Evolutionary conservation across 257 asterid genomes (phyloP), one percentile per base, ranked within the genome.

Genomic region (Scutellaria galericulata): DNA sequence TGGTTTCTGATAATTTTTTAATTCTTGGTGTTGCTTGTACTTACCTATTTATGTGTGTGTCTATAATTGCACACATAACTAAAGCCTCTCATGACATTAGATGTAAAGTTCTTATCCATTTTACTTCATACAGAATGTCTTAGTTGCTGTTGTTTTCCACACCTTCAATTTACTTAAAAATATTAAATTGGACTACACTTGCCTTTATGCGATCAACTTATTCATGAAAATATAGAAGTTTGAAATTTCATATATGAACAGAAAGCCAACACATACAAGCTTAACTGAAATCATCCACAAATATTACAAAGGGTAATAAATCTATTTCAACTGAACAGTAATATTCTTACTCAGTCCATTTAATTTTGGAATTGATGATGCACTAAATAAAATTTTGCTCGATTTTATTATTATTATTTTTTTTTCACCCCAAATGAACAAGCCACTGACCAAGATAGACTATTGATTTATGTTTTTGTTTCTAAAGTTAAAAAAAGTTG

Each of bases 401-500:
- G 5, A n/a, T n/a, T 31, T 31, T 31, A 31, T 31, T 2, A 18
- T 48, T 48, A 6, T 24, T 0, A 12, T 9, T 18, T 65, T 5
- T n/a, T 47, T 31, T 5, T 46, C 27, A 31, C 37, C 5, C 41
- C 11, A 35, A 44, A 45, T 11, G 51, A 45, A 55, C 66, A 22
- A 73, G 27, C n/a, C 18, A 42, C 27, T 15, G 13, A 27, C 54
- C 14, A 6, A 18, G 55, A 13, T 24, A 42, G 18, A 14, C 42
- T 44, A 61, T 46, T 7, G 66, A 35, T 76, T 74, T 13, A 50
- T 74, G 14, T 53, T 47, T 50, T 9, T 66, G 14, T 27, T 54
- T 65, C 60, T 56, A 7, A 53, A 22, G 31, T 44, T 20, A 0
- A 40, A 52, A 59, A 40, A 37, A 6, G 22, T 39, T 15, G 12